Conservation (phyloP, 1,284 basidiomycete genomes). For the Apiotrichum porosum region DNA sequence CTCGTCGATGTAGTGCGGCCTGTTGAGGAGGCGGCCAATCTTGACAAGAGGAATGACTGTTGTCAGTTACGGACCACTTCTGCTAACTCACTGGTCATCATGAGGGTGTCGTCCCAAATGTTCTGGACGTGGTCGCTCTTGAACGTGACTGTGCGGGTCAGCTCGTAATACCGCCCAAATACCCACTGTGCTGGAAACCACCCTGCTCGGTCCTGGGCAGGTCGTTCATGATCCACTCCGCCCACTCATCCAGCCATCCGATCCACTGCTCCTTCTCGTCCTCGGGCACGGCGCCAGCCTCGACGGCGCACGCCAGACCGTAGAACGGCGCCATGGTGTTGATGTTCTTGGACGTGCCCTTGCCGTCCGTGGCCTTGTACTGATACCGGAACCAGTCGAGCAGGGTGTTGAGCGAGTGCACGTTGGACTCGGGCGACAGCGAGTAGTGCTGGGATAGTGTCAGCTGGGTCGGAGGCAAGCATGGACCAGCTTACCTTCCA, state of each 20-base stretch:
- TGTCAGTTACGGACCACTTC: too few relatives aligned
- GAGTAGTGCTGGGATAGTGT: slow-evolving; percentile 38
- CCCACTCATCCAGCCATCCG: slow-evolving; percentile 54
- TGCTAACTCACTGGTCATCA: slow-evolving; percentile 46
- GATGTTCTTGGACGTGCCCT: slow-evolving; percentile 59
- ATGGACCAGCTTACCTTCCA: background rate
- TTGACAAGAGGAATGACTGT: slow-evolving; percentile 57
- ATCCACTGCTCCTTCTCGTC: slow-evolving; percentile 9
- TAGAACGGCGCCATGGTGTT: slow-evolving; percentile 60
- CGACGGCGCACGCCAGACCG: slow-evolving; percentile 50
- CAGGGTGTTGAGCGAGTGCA: slow-evolving; percentile 50
- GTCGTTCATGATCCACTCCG: slow-evolving; percentile 59
- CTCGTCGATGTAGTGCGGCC: slow-evolving; percentile 59
- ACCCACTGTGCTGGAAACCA: slow-evolving; percentile 55
- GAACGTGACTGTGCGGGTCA: slow-evolving; percentile 6
- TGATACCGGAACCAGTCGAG: slow-evolving; percentile 55
- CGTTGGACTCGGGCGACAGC: slow-evolving; percentile 46
- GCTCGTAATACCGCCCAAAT: slow-evolving; percentile 30
- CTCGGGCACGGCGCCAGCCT: slow-evolving; percentile 37
- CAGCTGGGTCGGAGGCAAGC: background rate
- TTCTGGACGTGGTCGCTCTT: slow-evolving; percentile 31
- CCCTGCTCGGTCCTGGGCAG: slow-evolving; percentile 55
- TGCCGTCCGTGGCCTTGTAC: slow-evolving; percentile 44
- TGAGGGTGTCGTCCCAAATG: slow-evolving; percentile 59
- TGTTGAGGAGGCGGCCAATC: slow-evolving; percentile 57